Percentiles rank a stretch among this genome's conserved stretches.
These are phyloP conservation scores for Fusarium concolor DNA, from an alignment of 2,329 filamentous ascomycete genomes.

Conservation along the genomic window DNA sequence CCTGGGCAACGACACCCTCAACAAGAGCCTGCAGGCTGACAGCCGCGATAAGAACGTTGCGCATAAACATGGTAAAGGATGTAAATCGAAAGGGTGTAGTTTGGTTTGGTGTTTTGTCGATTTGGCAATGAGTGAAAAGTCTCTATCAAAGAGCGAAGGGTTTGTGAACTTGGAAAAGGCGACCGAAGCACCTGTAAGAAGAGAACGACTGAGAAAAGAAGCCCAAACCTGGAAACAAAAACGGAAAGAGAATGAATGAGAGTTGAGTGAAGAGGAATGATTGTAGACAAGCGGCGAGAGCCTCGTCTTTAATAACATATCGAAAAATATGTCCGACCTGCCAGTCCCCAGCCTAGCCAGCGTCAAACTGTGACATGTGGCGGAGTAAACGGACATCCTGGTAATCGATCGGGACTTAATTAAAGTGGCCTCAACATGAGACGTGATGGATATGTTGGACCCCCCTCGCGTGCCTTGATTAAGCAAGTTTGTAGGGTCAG, in stretches of 20 bases:
- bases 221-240: conserved; percentile 41
- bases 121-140: conserved; percentile 40
- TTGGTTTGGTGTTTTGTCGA: conserved; percentile 37
- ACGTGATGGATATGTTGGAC: conserved; percentile 39
- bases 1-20: conserved; percentile 38
- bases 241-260: conserved; percentile 37
- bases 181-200: conserved; percentile 44
- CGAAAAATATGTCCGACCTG: conserved; percentile 10
- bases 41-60: conserved; percentile 39
- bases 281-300: conserved; percentile 17
- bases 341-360: conserved; percentile 11
- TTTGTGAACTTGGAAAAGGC: conserved; percentile 40
- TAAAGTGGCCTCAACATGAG: conserved; percentile 46
- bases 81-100: conserved; percentile 9
- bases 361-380: conserved; percentile 25
- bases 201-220: conserved; percentile 45
- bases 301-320: conserved; percentile 35
- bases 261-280: conserved; percentile 33
- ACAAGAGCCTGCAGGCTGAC: conserved; percentile 41
- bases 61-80: conserved; percentile 41
- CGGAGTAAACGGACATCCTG: conserved; percentile 33
- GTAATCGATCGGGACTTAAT: conserved; percentile 43
- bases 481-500: conserved; percentile 16
- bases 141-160: conserved; percentile 46
- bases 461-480: conserved; percentile 23